Percentiles rank a stretch among this genome's conserved stretches.
phyloP scores from a whole-genome alignment of 2,329 filamentous ascomycete species.

The Cercospora nicotianae region DNA sequence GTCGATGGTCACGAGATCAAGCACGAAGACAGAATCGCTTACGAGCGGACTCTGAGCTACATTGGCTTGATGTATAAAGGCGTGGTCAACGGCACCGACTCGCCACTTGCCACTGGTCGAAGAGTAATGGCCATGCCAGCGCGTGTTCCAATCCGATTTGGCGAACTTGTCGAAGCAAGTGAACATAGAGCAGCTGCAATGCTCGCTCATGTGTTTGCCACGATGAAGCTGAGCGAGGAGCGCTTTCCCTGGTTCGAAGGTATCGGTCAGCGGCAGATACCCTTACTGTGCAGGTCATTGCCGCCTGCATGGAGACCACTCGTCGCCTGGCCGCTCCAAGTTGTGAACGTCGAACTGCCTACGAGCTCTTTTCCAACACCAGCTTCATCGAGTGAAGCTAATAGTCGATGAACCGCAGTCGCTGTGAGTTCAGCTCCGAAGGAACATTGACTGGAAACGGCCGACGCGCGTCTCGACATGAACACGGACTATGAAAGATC shows the following conservation, averaged over 20 bases:
- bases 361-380: neutral
- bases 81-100: slow-evolving; percentile 22
- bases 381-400: neutral
- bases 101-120: slow-evolving; percentile 23
- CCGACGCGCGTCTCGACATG: neutral
- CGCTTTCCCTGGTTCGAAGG: slow-evolving; percentile 30
- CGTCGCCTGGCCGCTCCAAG: slow-evolving; percentile 28
- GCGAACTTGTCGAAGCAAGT: slow-evolving; percentile 24
- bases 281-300: slow-evolving; percentile 22
- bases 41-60: slow-evolving; percentile 29
- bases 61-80: slow-evolving; percentile 31
- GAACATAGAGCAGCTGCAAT: slow-evolving; percentile 29
- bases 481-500: neutral
- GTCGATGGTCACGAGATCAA: slow-evolving; percentile 22
- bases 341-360: slow-evolving; percentile 12
- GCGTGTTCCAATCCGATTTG: slow-evolving; percentile 22
- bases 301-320: slow-evolving; percentile 24
- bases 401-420: neutral
- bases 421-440: neutral
- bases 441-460: neutral
- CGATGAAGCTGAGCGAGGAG: slow-evolving; percentile 27
- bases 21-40: slow-evolving; percentile 26
- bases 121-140: slow-evolving; percentile 30
- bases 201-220: slow-evolving; percentile 30
- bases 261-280: slow-evolving; percentile 29